Base-by-base conservation (phyloP, 1,284 basidiomycete genomes). In the Moniliella sp. region DNA sequence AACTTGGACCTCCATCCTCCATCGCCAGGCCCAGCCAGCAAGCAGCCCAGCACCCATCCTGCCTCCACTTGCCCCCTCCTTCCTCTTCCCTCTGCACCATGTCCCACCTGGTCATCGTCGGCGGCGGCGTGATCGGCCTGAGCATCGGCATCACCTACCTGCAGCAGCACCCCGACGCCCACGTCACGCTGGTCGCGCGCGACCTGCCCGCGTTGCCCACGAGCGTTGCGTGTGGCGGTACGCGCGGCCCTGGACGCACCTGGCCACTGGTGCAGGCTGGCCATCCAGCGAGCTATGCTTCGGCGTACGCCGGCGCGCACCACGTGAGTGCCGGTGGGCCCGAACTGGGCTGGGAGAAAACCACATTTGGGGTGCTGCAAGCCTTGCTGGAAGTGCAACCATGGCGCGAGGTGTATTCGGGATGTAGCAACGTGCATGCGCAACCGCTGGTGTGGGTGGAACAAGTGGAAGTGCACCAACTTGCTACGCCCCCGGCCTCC, bases 371-470 rank as follows among this genome's bases (percentile, higher is more conserved):
- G n/a, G n/a, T 7, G 21, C 7, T 23, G 21, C 7, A 23, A 8
- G n/a, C 33, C 39, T 18, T 15, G 36, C 9, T 15, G 18, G 3
- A 5, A n/a, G 4, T 18, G 14, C 13, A n/a, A 18, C 15, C 14
- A 4, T 9, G 28, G 15, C 1, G 16, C 7, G 9, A 10, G 17
- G 9, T 9, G 12, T 3, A 12, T 1, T 0, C 19, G 13, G 18
- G 12, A 15, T 9, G 35, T 27, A 26, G 34, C 34, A n/a, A 18
- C 17, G n/a, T n/a, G n/a, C n/a, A n/a, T n/a, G 27, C 21, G 21
- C 21, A 34, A 13, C 43, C 46, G 3, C 36, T 50, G 9, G 37
- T 43, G 2, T 50, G 48, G 48, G 48, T 48, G n/a, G 38, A 48
- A 25, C 49, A 52, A 34, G 41, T 37, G 8, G 49, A 52, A 33